Evolutionary conservation across 345 rosid genomes (phyloP), one percentile per base, ranked within the genome.

Genomic region (Corchorus olitorius): DNA sequence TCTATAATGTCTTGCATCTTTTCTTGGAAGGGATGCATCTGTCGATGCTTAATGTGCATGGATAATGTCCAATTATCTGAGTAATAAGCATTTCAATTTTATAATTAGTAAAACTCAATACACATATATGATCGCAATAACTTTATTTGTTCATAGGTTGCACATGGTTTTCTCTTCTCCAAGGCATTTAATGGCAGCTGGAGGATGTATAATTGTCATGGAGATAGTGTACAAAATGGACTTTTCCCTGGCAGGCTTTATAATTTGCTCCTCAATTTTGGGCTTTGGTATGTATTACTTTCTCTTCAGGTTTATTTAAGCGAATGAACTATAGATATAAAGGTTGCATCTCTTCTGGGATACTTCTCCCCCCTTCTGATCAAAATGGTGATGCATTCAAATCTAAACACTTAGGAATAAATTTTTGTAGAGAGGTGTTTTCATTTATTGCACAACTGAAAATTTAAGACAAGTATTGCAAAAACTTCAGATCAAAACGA

Each of bases 151-250:
- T 73, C 82, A 79, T 75, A 96, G 98, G 87, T 81, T 96, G 88
- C 98, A 93, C 81, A 89, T 96, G 97, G 99, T 96, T 83, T 93
- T 96, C 89, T 96, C 99, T 73, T 96, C 99, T 15, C 99, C 98
- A 33, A 87, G 98, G 81, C 99, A 93, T 88, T 84, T 96, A 77
- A 78, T 92, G 93, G 94, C 82, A 6, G 95, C 97, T 72, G 97
- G 95, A 65, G 93, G 83, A 75, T 92, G 98, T 89, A 91, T 94
- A 75, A 81, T 91, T 75, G 76, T 89, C 64, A 84, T 94, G 97
- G 98, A 96, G 86, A 82, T 91, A 50, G 78, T 86, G 3, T 96
- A 92, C 83, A 88, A 87, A 65, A 84, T 90, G 97, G 95, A 96
- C 81, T 96, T 96, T 72, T 92, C 97, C 72, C 87, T 92, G 35